Conservation (phyloP, 202 grass and related monocot species). For the Alloteropsis angusta region DNA sequence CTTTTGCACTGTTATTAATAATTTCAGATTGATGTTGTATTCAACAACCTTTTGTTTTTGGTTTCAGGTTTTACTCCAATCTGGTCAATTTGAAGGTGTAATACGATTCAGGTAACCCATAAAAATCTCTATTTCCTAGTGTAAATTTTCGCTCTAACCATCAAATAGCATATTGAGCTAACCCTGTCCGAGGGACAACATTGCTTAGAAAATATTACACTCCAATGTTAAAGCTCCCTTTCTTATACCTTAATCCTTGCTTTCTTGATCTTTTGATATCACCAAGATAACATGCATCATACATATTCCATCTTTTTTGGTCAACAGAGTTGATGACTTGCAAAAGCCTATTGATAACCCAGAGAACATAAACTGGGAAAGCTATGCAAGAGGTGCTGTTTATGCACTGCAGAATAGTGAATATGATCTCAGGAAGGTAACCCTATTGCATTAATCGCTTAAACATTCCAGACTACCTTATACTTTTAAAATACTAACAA, state of each 20-base stretch:
- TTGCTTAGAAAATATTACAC: not conserved
- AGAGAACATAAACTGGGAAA: slow-evolving; percentile 69
- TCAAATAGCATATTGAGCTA: not conserved
- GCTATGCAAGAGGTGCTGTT: slow-evolving; percentile 86
- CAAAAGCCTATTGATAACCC: slow-evolving; percentile 62
- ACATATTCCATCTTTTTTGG: not conserved
- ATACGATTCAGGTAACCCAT: slow-evolving; percentile 61
- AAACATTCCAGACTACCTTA: slow-evolving; percentile 9
- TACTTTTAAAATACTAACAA: slow-evolving; percentile 3
- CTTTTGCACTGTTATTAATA: not conserved
- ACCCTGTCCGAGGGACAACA: not conserved
- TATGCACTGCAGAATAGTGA: slow-evolving; percentile 76
- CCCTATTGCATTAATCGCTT: not conserved
- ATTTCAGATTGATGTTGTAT: not conserved
- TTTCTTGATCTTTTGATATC: not conserved
- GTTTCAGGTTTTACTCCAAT: slow-evolving; percentile 66
- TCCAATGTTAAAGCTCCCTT: not conserved
- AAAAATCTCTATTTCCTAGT: not conserved
- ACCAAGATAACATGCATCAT: not conserved
- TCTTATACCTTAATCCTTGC: slow-evolving; percentile 9
- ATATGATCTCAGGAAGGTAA: slow-evolving; percentile 85
- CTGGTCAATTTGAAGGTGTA: slow-evolving; percentile 79
- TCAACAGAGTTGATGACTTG: slow-evolving; percentile 56
- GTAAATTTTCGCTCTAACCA: not conserved
- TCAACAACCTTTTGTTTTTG: slow-evolving; percentile 1